Evolutionary conservation across 2,329 filamentous ascomycete genomes (phyloP).

Genomic region (Didymellaceae sp.): DNA sequence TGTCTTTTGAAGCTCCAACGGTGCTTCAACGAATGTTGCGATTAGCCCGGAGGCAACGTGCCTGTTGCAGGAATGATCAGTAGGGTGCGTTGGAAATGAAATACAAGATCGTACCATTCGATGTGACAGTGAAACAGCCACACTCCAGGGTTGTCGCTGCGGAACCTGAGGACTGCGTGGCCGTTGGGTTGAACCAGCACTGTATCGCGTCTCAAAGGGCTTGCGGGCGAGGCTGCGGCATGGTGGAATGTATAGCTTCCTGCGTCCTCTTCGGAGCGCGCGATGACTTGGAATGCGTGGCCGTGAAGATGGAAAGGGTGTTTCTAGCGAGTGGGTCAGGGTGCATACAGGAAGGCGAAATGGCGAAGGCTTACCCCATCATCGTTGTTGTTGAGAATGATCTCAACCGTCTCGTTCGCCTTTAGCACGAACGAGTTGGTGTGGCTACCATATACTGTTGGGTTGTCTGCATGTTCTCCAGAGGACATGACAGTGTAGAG

Average conservation of each 20-base stretch:
- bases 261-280: conserved; percentile 40
- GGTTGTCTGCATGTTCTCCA: conserved; percentile 52
- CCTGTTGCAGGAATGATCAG: neutral
- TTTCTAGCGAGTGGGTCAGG: conserved; percentile 6
- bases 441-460: conserved; percentile 57
- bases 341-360: conserved; percentile 45
- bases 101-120: conserved; percentile 34
- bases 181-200: conserved; percentile 61
- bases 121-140: conserved; percentile 45
- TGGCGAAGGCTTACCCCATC: conserved; percentile 58
- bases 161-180: conserved; percentile 62
- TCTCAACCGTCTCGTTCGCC: conserved; percentile 68
- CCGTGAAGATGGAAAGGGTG: conserved; percentile 75
- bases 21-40: conserved; percentile 10
- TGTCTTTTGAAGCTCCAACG: neutral
- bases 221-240: conserved; percentile 27
- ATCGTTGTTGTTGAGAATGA: conserved; percentile 78
- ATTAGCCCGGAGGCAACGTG: conserved; percentile 12
- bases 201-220: conserved; percentile 60
- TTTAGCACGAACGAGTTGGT: conserved; percentile 67
- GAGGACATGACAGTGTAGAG: conserved; percentile 76
- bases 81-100: neutral
- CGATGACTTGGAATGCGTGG: conserved; percentile 47
- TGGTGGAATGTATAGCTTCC: conserved; percentile 55
- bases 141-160: conserved; percentile 56